Evolutionary conservation across 352 stramenopile genomes (phyloP), one percentile per base, ranked within the genome.

Genomic region (Globisporangium echinulatum): DNA sequence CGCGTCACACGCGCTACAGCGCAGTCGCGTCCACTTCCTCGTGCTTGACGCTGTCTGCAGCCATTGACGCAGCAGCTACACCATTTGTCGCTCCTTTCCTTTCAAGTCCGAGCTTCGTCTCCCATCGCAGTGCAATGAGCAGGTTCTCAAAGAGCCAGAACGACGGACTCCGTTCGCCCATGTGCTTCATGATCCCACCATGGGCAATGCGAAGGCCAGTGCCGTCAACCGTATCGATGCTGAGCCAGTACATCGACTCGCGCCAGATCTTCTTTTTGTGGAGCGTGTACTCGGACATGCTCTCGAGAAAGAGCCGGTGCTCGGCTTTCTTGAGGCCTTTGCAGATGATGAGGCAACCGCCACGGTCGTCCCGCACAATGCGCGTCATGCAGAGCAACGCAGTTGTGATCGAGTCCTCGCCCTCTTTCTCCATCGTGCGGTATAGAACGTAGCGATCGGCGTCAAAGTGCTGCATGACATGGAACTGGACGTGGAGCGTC

Each of bases 161-260:
- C 49, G 73, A 82, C 47, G 70, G 73, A 47, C 70, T 79, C 42
- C 73, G 73, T 54, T 82, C 71, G 52, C 73, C 73, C 73, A 82
- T 82, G 63, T 82, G 79, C 56, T 79, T 82, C 73, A 82, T 82
- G 55, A 78, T 78, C 53, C 73, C 73, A 56, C 73, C 73, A 50
- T 82, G 73, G 19, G 76, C 73, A n/a, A 82, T 63, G 56, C 48
- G 46, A 39, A 65, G 19, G 8, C 49, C 37, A 19, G 4, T 17
- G 33, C 68, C 56, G 58, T 63, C 40, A 39, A 56, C 59, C 50
- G 77, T 68, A 52, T 82, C 73, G 19, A 80, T 62, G 48, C 75
- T 80, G 19, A 82, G 73, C 72, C 72, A 82, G 63, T 82, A 82
- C 72, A 82, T 82, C 39, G 72, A 82, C 63, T 82, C 70, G 13